phyloP scores from a whole-genome alignment of 78 protist genomes.

The Protostelium mycophagum region DNA sequence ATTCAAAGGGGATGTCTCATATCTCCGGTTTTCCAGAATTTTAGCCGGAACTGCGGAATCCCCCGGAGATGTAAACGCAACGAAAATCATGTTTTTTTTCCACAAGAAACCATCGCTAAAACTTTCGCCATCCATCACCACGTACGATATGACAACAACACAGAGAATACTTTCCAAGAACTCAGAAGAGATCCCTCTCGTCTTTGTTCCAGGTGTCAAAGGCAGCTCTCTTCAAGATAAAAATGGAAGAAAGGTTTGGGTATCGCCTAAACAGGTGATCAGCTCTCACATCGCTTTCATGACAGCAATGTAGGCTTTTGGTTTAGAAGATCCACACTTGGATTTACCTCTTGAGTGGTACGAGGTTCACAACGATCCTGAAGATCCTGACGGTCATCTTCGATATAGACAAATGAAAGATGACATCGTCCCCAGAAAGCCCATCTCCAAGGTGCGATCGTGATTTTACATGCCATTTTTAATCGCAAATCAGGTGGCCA shows the following conservation, averaged over 20 bases:
- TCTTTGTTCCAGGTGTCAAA: not conserved
- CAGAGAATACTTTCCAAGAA: no score
- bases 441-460: not conserved
- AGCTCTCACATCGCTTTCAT: not conserved
- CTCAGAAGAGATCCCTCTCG: not conserved
- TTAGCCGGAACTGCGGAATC: no score
- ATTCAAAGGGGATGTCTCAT: no score
- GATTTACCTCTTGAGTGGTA: not conserved
- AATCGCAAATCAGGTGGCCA: not conserved
- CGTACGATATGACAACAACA: no score
- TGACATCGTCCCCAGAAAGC: not conserved
- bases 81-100: no score
- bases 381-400: not conserved
- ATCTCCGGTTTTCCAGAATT: no score
- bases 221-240: not conserved
- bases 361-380: not conserved
- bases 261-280: not conserved
- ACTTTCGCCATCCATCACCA: no score
- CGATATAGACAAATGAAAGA: not conserved
- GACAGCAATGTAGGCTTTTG: not conserved
- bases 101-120: no score
- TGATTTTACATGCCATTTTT: not conserved
- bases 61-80: no score
- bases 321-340: not conserved
- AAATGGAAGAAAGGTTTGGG: not conserved